Conservation (phyloP, 2,329 filamentous ascomycete species). For the Fusarium sp. region DNA sequence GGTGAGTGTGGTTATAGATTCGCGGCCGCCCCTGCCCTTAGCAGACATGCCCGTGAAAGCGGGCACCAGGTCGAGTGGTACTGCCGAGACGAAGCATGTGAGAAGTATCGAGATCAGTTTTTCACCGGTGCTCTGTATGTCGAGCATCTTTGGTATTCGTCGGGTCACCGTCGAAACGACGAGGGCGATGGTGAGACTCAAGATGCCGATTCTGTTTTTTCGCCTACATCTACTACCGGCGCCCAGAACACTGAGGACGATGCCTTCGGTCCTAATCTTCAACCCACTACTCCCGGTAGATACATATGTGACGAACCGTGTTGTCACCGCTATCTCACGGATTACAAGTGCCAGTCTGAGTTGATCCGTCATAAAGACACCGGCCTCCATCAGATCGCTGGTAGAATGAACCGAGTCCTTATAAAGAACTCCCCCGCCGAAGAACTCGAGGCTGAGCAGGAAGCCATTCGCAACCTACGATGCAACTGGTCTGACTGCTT, state of each 20-base stretch:
- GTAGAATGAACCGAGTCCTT: constrained; percentile 15
- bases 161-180: neutral
- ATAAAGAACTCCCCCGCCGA: neutral
- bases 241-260: constrained; percentile 1
- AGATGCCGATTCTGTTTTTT: neutral
- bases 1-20: constrained; percentile 36
- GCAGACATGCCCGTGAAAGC: constrained; percentile 30
- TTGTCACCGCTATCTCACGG: constrained; percentile 20
- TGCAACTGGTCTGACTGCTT: constrained; percentile 35
- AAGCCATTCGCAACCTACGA: constrained; percentile 24
- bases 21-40: constrained; percentile 37
- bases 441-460: constrained; percentile 26
- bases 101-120: too few relatives aligned
- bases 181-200: neutral
- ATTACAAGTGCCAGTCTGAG: constrained; percentile 37
- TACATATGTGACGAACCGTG: too few relatives aligned
- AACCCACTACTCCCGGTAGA: too few relatives aligned
- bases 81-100: constrained; percentile 5
- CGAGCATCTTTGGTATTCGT: constrained; percentile 8
- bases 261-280: neutral
- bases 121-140: constrained; percentile 7
- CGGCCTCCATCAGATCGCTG: constrained; percentile 22
- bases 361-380: constrained; percentile 27
- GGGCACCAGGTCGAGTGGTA: constrained; percentile 23
- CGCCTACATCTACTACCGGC: neutral